Evolutionary conservation across 345 rosid species (phyloP), one percentile per base, ranked within the genome.

Genomic region (Eucalyptus lansdowneana): DNA sequence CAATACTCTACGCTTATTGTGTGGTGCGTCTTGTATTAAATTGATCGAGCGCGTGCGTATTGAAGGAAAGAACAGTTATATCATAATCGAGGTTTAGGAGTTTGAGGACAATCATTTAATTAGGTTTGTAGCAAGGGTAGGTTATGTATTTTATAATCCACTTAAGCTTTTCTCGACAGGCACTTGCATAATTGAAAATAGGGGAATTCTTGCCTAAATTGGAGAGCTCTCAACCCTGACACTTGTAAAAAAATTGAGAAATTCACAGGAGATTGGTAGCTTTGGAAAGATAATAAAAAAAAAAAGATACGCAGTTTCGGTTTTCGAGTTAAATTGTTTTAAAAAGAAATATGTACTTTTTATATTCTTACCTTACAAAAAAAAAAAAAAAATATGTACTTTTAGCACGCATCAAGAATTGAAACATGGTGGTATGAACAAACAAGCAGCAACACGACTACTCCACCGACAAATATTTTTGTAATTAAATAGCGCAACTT

Each of bases 251-350:
- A 60, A 25, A 3, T 27, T 27, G 67, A 60, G 67, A 60, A 60
- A 60, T 60, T 27, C 67, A 27, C 1, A 12, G 2, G n/a, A 60
- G n/a, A 60, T 60, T 60, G 15, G 67, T 1, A 29, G 67, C 14
- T 25, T 27, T 0, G 0, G 4, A 27, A 60, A 6, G 14, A 22
- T 17, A 17, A 17, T 6, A 14, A 50, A 49, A 49, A 47, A 11
- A 27, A 12, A 25, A 62, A 29, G 3, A 13, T 29, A 6, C 29
- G 16, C 16, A 12, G 2, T 12, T 29, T 29, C 2, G 34, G 4
- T 62, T 62, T 62, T 29, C 34, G 8, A 62, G 34, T 62, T 62
- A 29, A 62, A 62, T 29, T 29, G 3, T 60, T 56, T 56, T 56
- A 3, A 13, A 62, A 11, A 62, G 15, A 19, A 19, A 62, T 27